Evolutionary conservation across 208 protist species (phyloP).

Genomic region (Leptomonas pyrrhocoris): DNA sequence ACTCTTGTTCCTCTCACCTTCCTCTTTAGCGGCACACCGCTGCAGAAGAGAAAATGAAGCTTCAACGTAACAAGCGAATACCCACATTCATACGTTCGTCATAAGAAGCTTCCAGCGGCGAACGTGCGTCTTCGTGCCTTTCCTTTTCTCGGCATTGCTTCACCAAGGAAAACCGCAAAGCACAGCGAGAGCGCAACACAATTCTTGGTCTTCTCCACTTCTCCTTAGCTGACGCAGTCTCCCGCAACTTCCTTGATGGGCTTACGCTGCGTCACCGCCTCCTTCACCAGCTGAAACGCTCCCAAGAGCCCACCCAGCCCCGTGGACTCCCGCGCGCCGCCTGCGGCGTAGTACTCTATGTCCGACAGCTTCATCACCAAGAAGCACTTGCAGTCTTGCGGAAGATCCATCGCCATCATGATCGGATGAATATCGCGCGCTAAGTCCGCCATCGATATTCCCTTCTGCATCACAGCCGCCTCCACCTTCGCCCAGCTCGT

Average conservation of each 20-base stretch:
- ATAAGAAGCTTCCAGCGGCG: not conserved
- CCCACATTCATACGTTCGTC: too few relatives aligned
- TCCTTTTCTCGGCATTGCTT: not conserved
- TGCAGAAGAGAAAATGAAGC: too few relatives aligned
- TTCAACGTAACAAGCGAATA: too few relatives aligned
- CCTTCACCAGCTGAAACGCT: constrained; percentile 85
- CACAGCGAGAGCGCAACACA: too few relatives aligned
- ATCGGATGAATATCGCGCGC: constrained; percentile 80
- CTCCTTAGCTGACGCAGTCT: constrained; percentile 13
- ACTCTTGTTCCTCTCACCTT: too few relatives aligned
- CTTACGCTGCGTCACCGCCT: constrained; percentile 77
- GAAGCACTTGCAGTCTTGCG: constrained; percentile 87
- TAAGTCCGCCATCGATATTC: constrained; percentile 75
- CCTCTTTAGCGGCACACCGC: too few relatives aligned
- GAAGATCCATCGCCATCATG: constrained; percentile 85
- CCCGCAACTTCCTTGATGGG: constrained; percentile 52
- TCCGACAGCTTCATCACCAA: constrained; percentile 76
- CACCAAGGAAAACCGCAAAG: too few relatives aligned
- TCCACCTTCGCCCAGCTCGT: constrained; percentile 62
- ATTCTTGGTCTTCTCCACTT: not conserved
- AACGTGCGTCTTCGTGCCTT: not conserved
- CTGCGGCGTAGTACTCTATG: constrained; percentile 81
- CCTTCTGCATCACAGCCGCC: constrained; percentile 49
- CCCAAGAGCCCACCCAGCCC: constrained; percentile 73
- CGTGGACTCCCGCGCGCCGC: constrained; percentile 62